Evolutionary conservation across 495 filamentous ascomycete species (phyloP).

Genomic region (Trichocladium uniseriatum): DNA sequence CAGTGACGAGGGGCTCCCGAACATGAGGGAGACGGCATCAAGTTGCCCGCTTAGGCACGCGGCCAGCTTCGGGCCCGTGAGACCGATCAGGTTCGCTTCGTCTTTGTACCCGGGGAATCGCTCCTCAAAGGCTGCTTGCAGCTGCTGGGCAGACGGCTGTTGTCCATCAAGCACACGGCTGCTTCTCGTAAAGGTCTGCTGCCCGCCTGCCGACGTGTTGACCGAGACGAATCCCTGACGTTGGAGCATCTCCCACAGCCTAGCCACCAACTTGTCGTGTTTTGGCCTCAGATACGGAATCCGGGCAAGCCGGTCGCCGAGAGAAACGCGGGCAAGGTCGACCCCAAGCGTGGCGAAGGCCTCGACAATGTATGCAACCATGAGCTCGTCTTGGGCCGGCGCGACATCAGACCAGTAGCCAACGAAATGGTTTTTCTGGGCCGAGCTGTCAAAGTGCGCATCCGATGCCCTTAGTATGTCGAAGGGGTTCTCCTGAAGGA

Average conservation of each 20-base stretch:
- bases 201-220: no score
- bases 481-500: no score
- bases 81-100: slow-evolving; percentile 1
- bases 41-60: slow-evolving; percentile 8
- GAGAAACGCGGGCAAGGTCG: slow-evolving; percentile 8
- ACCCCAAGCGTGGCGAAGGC: slow-evolving; percentile 32
- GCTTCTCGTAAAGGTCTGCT: no score
- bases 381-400: slow-evolving; percentile 28
- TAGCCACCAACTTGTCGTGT: slow-evolving; percentile 25
- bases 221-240: no score
- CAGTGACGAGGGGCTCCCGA: neutral
- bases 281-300: slow-evolving; percentile 14
- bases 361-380: slow-evolving; percentile 33
- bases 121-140: no score
- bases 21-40: slow-evolving; percentile 10
- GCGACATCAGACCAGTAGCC: slow-evolving; percentile 30
- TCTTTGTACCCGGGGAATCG: neutral
- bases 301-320: slow-evolving; percentile 16
- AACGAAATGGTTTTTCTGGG: no score
- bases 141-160: no score
- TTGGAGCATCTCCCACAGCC: no score
- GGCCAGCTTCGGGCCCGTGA: slow-evolving; percentile 10
- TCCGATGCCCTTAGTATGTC: no score
- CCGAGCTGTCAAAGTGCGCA: no score
- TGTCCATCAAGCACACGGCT: no score